Conservation (phyloP, 495 filamentous ascomycete species). For the Penicillium roqueforti region DNA sequence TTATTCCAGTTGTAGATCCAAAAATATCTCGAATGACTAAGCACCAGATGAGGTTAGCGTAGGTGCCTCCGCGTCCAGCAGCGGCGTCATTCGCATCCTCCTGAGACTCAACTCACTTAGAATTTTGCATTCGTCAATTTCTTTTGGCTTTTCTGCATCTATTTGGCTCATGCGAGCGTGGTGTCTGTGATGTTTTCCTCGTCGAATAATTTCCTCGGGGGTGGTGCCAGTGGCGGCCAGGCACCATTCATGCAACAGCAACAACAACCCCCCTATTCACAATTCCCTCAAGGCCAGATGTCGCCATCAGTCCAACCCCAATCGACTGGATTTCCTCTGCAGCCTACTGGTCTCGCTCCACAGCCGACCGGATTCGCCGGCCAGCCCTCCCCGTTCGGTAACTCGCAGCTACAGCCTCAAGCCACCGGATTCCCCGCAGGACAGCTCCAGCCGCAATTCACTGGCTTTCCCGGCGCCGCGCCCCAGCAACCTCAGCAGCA, state of each 20-base stretch:
- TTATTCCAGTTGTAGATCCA: not conserved
- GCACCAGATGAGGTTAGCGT: constrained; percentile 21
- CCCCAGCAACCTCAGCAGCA: constrained; percentile 45
- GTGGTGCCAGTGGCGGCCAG: constrained; percentile 64
- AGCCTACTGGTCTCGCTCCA: constrained; percentile 46
- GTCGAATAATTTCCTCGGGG: constrained; percentile 78
- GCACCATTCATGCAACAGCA: constrained; percentile 47
- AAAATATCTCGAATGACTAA: constrained; percentile 23
- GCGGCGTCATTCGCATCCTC: constrained; percentile 32
- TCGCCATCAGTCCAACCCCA: constrained; percentile 49
- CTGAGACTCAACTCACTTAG: constrained; percentile 20
- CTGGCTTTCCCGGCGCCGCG: constrained; percentile 48
- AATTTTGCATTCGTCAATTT: constrained; percentile 23
- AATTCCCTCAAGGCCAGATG: constrained; percentile 48
- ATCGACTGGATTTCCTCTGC: constrained; percentile 45
- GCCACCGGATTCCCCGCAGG: constrained; percentile 57
- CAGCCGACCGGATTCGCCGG: constrained; percentile 53
- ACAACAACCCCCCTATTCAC: constrained; percentile 43
- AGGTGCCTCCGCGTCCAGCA: constrained; percentile 24
- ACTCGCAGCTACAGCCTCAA: constrained; percentile 47
- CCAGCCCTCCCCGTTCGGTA: constrained; percentile 29
- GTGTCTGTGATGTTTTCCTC: constrained; percentile 73
- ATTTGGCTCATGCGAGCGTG: constrained; percentile 28
- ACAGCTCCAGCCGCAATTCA: constrained; percentile 59
- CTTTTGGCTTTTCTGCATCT: constrained; percentile 18